Evolutionary conservation across 2,329 filamentous ascomycete genomes (phyloP), one percentile per base, ranked within the genome.

Genomic region (Periconia digitata): DNA sequence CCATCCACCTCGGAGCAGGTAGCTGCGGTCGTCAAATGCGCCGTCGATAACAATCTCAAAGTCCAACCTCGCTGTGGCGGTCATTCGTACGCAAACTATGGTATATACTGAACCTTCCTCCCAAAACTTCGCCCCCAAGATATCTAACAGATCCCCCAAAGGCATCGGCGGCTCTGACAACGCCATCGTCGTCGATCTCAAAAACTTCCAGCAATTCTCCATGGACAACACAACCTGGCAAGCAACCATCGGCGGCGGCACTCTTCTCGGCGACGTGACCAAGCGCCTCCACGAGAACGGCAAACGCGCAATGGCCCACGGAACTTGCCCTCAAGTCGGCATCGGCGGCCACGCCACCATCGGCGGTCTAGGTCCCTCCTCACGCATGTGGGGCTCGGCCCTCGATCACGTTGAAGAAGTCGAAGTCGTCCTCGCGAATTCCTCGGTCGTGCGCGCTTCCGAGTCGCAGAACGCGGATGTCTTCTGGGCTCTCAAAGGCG

Each of bases 11-110:
- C 76, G 1, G 63, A 78, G 3, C 78, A 85, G 38, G 77, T 86
- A 2, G 74, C 81, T 1, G 76, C 63, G 1, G 78, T 83, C 15
- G 74, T 87, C 36, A 80, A 80, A 54, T 86, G 84, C 56, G 84
- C 83, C 1, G 73, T 67, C 0, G 58, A 75, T 8, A 74, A 76
- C 51, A 72, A 71, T 6, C 62, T 81, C 34, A 79, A 79, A 51
- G 81, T 86, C 0, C 82, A 86, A 60, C 77, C 84, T n/a, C 79
- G 77, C 39, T 82, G 81, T 1, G 84, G 84, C 3, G 85, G 85
- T 0, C 84, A 87, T 55, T 85, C 82, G 0, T 87, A 84, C 51
- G 84, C 71, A 0, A 77, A 77, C 2, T 76, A 77, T 51, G 62
- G 66, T 62, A 53, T 3, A 16, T 22, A 10, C 7, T 13, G n/a